Conservation (phyloP, 129 eudicot species). For the Escallonia herrerae region DNA sequence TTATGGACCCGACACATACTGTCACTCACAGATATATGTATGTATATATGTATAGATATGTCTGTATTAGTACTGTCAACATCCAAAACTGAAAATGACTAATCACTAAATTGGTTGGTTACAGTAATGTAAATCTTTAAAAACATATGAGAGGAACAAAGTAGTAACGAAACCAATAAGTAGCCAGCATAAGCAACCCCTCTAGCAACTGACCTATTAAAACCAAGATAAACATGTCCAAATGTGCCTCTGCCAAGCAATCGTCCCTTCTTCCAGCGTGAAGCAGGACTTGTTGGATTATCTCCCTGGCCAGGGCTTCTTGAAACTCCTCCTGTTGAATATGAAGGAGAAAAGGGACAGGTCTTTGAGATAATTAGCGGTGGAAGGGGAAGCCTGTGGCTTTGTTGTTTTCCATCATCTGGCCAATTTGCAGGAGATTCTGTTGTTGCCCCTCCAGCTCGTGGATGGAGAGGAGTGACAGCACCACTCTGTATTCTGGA, state of each 20-base stretch:
- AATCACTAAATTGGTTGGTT: too few relatives aligned
- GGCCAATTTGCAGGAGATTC: conserved; percentile 31
- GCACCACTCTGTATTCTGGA: conserved; percentile 56
- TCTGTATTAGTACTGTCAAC: too few relatives aligned
- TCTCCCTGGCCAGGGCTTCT: conserved; percentile 43
- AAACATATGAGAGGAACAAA: too few relatives aligned
- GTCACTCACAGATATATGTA: too few relatives aligned
- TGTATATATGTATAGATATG: too few relatives aligned
- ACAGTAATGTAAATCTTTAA: too few relatives aligned
- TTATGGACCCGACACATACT: too few relatives aligned
- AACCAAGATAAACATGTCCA: conserved; percentile 67
- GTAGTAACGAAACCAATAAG: too few relatives aligned
- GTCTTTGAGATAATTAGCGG: conserved; percentile 29
- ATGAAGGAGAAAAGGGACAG: conserved; percentile 47
- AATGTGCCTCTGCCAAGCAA: conserved; percentile 68
- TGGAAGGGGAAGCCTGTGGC: conserved; percentile 52
- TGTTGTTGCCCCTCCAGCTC: conserved; percentile 31
- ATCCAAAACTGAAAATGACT: too few relatives aligned
- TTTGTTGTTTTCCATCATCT: conserved; percentile 42
- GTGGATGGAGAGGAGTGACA: conserved; percentile 49
- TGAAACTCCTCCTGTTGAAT: conserved; percentile 34
- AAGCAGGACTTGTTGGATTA: conserved; percentile 30
- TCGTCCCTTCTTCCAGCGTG: conserved; percentile 65
- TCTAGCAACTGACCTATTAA: conserved; percentile 57
- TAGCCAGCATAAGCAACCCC: too few relatives aligned